These are phyloP conservation scores for Diplosphaera chodatii DNA, from an alignment of 139 green algal species.

Conservation along the genomic window DNA sequence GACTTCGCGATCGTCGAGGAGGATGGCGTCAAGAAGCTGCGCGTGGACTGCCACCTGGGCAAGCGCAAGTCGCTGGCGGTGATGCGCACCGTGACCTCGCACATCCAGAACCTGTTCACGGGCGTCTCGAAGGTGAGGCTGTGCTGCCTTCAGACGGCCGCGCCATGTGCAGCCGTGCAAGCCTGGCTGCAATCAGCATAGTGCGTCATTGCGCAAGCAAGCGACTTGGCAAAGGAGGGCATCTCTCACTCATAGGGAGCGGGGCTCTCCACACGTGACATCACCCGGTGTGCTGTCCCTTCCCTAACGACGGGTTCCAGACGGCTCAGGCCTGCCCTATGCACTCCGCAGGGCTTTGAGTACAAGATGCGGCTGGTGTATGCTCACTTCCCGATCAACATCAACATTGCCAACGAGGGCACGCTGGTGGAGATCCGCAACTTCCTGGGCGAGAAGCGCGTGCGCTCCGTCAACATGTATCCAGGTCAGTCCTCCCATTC, in stretches of 20 bases:
- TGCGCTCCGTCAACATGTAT: conserved; percentile 91
- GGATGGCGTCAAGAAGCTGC: conserved; percentile 61
- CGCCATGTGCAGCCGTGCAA: too few species aligned
- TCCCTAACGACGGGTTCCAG: too few species aligned
- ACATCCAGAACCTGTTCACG: conserved; percentile 77
- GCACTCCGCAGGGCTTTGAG: conserved; percentile 76
- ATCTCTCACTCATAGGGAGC: too few species aligned
- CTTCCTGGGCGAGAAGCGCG: conserved; percentile 99
- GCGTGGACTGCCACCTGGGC: conserved; percentile 84
- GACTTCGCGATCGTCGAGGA: conserved; percentile 74
- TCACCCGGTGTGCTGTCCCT: too few species aligned
- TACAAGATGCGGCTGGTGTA: conserved; percentile 99
- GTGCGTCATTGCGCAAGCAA: too few species aligned
- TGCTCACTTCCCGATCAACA: conserved; percentile 99
- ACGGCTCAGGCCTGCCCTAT: too few species aligned
- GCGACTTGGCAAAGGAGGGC: too few species aligned
- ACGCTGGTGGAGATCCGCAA: conserved; percentile 92
- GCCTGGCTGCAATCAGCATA: too few species aligned
- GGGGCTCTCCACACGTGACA: too few species aligned
- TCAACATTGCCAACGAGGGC: conserved; percentile 85
- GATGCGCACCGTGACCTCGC: conserved; percentile 83
- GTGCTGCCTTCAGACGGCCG: too few species aligned
- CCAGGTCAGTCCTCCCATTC: too few species aligned
- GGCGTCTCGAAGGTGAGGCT: conserved; percentile 51
- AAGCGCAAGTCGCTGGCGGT: conserved; percentile 85